These are phyloP conservation scores for Strobilomyces dryophilus DNA, from an alignment of 768 basidiomycete genomes.

Conservation along the genomic window DNA sequence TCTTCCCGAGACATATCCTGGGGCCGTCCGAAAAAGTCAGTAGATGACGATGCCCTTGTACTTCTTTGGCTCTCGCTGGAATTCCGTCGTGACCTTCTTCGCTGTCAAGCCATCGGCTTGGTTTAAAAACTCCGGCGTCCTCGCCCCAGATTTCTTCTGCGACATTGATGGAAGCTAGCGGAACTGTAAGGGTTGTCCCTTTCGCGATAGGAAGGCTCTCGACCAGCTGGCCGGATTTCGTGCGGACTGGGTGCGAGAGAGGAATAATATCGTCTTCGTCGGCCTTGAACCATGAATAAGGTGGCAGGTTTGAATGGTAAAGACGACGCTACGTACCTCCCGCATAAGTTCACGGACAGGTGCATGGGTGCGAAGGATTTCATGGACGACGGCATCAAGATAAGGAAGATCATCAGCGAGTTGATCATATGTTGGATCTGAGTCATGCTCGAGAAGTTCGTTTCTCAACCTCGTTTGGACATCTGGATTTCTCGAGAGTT, in stretches of 20 bases:
- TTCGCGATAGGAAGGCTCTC: slow-evolving; percentile 41
- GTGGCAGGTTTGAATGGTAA: background rate
- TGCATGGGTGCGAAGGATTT: slow-evolving; percentile 43
- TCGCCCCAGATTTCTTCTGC: slow-evolving; percentile 18
- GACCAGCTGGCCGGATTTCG: slow-evolving; percentile 38
- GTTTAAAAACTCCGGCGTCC: background rate
- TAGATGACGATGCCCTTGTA: slow-evolving; percentile 48
- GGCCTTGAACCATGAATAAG: slow-evolving; percentile 29
- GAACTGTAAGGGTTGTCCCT: slow-evolving; percentile 41
- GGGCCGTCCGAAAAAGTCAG: slow-evolving; percentile 51
- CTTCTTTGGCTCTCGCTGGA: slow-evolving; percentile 31
- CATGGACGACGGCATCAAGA: slow-evolving; percentile 26
- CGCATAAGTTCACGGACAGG: slow-evolving; percentile 26
- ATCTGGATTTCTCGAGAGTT: background rate
- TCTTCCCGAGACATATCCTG: slow-evolving; percentile 45
- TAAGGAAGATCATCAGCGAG: background rate
- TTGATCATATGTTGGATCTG: background rate
- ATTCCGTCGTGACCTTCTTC: background rate
- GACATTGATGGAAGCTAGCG: slow-evolving; percentile 46
- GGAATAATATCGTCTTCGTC: slow-evolving; percentile 33
- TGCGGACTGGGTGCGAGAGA: background rate
- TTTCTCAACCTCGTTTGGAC: background rate
- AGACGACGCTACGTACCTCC: background rate
- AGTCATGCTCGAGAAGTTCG: background rate
- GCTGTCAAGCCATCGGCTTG: slow-evolving; percentile 27